Conservation (phyloP, 2,329 filamentous ascomycete genomes). For the Cladophialophora bantiana region DNA sequence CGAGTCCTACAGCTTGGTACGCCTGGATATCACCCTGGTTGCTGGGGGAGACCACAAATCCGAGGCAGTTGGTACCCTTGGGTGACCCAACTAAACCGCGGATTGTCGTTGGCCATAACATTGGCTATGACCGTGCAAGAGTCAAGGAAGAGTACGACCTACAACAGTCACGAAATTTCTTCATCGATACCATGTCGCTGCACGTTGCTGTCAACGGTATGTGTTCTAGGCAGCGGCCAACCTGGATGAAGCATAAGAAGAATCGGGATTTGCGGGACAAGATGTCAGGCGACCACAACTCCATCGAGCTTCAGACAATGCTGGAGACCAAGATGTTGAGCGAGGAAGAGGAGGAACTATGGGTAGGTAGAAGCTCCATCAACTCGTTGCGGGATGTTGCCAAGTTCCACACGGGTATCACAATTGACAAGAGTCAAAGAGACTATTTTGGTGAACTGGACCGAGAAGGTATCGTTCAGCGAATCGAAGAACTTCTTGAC, state of each 20-base stretch:
- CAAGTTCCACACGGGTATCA: slow-evolving; percentile 90
- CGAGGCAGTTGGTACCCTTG: slow-evolving; percentile 83
- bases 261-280: slow-evolving; percentile 82
- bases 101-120: slow-evolving; percentile 90
- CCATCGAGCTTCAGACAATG: slow-evolving; percentile 73
- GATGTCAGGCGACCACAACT: slow-evolving; percentile 73
- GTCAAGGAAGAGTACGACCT: slow-evolving; percentile 89
- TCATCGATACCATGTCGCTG: slow-evolving; percentile 96
- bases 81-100: slow-evolving; percentile 76
- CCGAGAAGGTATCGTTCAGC: slow-evolving; percentile 70
- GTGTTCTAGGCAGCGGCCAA: slow-evolving; percentile 95
- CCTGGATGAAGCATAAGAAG: slow-evolving; percentile 97
- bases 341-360: slow-evolving; percentile 91
- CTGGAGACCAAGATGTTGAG: slow-evolving; percentile 71
- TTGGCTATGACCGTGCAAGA: slow-evolving; percentile 91
- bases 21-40: slow-evolving; percentile 97
- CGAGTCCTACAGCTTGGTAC: slow-evolving; percentile 91
- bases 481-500: slow-evolving; percentile 82
- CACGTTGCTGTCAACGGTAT: slow-evolving; percentile 98
- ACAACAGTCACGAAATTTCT: slow-evolving; percentile 81
- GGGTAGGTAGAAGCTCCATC: slow-evolving; percentile 92
- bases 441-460: slow-evolving; percentile 87
- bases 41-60: slow-evolving; percentile 76
- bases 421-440: slow-evolving; percentile 86
- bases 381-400: slow-evolving; percentile 96